phyloP scores from a whole-genome alignment of 305 asterid species.

The Striga hermonthica region DNA sequence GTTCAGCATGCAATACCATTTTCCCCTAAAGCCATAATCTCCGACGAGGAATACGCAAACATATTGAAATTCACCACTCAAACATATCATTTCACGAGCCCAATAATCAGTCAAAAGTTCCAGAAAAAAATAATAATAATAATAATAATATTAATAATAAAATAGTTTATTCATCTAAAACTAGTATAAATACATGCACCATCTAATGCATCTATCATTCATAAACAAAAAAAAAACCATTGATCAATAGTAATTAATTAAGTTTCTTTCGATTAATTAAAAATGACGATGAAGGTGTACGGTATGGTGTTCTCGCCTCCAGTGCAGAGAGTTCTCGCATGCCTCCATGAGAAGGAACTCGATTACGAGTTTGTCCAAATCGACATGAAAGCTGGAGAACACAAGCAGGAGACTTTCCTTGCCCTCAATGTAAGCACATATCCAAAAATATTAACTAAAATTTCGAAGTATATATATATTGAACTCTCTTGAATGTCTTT shows the following conservation, averaged over 20 bases:
- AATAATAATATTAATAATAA: neutral
- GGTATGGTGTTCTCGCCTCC: conserved; percentile 29
- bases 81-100: too few species aligned
- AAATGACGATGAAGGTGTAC: conserved; percentile 43
- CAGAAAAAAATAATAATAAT: conserved; percentile 63
- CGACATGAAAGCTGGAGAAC: conserved; percentile 34
- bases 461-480: too few species aligned
- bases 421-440: conserved; percentile 35
- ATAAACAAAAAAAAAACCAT: conserved; percentile 7
- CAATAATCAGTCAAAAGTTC: too few species aligned
- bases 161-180: neutral
- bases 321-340: conserved; percentile 36
- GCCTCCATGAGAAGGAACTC: conserved; percentile 39
- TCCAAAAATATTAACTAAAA: neutral
- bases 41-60: too few species aligned
- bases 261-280: neutral
- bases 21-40: too few species aligned
- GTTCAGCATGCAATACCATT: too few species aligned
- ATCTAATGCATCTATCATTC: conserved; percentile 11
- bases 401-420: conserved; percentile 40
- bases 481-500: neutral
- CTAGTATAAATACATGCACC: conserved; percentile 20
- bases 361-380: conserved; percentile 36
- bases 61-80: too few species aligned
- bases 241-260: neutral